Evolutionary conservation across 345 rosid genomes (phyloP).

Genomic region (Citrus medica): DNA sequence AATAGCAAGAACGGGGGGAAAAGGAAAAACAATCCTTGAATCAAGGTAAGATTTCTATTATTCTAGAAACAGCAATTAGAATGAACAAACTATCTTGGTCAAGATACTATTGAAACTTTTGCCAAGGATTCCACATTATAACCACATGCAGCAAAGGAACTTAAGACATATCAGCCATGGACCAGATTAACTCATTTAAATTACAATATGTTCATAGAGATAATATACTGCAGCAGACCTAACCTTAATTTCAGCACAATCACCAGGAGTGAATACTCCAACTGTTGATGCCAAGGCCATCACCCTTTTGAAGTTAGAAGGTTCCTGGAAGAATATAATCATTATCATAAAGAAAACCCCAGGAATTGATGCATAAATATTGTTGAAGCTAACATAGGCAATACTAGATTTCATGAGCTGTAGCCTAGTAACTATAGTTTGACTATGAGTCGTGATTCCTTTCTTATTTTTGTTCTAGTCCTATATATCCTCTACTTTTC

Average conservation of each 20-base stretch:
- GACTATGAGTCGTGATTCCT: background rate
- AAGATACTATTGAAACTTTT: background rate
- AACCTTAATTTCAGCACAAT: constrained; percentile 61
- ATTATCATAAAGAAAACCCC: constrained; percentile 5
- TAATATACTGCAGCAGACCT: constrained; percentile 18
- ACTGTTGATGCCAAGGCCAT: constrained; percentile 53
- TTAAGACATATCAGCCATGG: background rate
- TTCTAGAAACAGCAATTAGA: background rate
- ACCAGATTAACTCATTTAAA: background rate
- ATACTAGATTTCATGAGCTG: background rate
- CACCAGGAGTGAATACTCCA: constrained; percentile 51
- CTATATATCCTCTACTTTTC: background rate
- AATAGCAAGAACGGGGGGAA: no score
- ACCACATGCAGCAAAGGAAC: background rate
- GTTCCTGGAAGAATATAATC: constrained; percentile 47
- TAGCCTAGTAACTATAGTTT: background rate
- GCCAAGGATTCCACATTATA: background rate
- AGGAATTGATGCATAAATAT: background rate
- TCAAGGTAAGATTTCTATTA: background rate
- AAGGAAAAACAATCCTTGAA: no score
- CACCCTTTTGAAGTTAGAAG: constrained; percentile 54
- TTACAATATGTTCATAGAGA: constrained; percentile 9
- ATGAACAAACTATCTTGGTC: background rate
- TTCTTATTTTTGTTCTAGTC: background rate
- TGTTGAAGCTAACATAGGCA: background rate